These are phyloP conservation scores for Hymenoscyphus scutula DNA, from an alignment of 2,329 filamentous ascomycete species.

Conservation along the genomic window DNA sequence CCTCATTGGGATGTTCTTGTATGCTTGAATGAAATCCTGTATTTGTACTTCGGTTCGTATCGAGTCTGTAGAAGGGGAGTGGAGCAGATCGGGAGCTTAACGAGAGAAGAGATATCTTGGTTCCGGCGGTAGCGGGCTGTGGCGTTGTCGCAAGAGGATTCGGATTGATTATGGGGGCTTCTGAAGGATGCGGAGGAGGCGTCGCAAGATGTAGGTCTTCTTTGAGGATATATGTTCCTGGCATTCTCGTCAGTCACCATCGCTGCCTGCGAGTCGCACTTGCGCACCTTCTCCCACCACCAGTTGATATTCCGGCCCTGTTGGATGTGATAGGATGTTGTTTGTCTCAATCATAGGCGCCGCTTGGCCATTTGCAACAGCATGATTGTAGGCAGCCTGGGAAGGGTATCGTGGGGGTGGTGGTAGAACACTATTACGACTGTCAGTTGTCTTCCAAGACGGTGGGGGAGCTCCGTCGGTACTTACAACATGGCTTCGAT, in stretches of 20 bases:
- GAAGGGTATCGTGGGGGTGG: conserved; percentile 84
- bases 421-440: conserved; percentile 60
- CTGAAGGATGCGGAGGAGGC: conserved; percentile 91
- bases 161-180: conserved; percentile 80
- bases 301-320: conserved; percentile 81
- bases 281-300: conserved; percentile 82
- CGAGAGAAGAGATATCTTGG: conserved; percentile 72
- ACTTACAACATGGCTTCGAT: conserved; percentile 33
- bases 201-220: conserved; percentile 92
- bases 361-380: conserved; percentile 64
- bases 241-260: conserved; percentile 18
- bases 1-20: conserved; percentile 61
- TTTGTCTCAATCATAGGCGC: conserved; percentile 88
- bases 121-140: conserved; percentile 79
- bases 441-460: conserved; percentile 25
- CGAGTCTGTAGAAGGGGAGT: conserved; percentile 50
- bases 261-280: conserved; percentile 12
- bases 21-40: conserved; percentile 49
- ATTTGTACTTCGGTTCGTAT: conserved; percentile 50
- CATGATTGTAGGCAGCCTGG: conserved; percentile 69
- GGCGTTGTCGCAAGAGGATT: conserved; percentile 88
- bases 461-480: not conserved
- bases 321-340: conserved; percentile 78
- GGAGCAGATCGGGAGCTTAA: conserved; percentile 42
- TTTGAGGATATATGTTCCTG: conserved; percentile 84